Conservation (phyloP, 371 early-diverging fungal genomes). For the Mortierella sp. region DNA sequence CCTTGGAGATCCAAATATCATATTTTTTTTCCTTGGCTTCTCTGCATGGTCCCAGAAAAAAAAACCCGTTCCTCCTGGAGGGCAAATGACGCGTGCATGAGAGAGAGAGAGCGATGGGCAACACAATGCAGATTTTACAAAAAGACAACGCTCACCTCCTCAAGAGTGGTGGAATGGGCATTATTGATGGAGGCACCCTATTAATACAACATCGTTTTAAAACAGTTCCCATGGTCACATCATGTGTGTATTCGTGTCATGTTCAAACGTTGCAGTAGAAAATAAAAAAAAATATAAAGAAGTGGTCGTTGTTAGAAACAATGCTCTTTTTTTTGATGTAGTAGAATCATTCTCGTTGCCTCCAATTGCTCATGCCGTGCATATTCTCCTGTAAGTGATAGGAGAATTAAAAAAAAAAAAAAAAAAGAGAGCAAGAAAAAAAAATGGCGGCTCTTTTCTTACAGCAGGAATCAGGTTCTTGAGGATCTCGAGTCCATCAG, state of each 20-base stretch:
- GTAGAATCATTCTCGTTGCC: too few species aligned
- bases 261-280: too few species aligned
- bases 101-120: too few species aligned
- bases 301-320: not conserved
- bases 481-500: conserved; percentile 47
- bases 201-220: not conserved
- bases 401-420: not conserved
- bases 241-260: too few species aligned
- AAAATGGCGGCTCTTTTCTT: conserved; percentile 6
- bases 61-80: too few species aligned
- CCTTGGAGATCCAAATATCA: not conserved
- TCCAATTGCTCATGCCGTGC: too few species aligned
- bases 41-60: too few species aligned
- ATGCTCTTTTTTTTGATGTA: not conserved
- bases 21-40: conserved; percentile 4
- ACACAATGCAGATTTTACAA: too few species aligned
- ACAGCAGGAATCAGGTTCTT: conserved; percentile 53
- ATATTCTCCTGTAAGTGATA: too few species aligned
- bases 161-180: conserved; percentile 50
- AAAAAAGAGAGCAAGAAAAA: not conserved
- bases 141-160: conserved; percentile 20
- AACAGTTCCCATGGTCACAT: too few species aligned
- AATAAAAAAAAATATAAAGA: not conserved
- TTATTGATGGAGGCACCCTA: conserved; percentile 46
- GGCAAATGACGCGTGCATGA: too few species aligned